Evolutionary conservation across 225 moss, liverwort and hornwort species (phyloP).

Genomic region (Ulota crispa): DNA sequence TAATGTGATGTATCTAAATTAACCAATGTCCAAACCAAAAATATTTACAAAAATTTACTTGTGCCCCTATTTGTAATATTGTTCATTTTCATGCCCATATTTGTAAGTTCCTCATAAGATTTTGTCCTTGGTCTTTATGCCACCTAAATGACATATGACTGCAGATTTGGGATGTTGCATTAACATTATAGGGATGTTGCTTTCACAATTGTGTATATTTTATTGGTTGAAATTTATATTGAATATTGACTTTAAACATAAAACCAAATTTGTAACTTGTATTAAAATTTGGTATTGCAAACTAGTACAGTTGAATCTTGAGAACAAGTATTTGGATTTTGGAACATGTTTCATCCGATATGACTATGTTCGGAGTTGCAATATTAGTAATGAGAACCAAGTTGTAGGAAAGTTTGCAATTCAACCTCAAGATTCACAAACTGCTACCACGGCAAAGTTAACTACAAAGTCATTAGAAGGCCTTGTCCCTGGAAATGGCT

Average conservation of each 20-base stretch:
- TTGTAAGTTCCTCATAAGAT: too few species aligned
- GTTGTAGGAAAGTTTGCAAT: slow-evolving; percentile 73
- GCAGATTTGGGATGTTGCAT: too few species aligned
- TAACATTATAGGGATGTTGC: too few species aligned
- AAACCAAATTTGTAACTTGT: background rate
- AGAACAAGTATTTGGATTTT: slow-evolving; percentile 51
- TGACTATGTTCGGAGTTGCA: slow-evolving; percentile 52
- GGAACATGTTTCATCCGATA: slow-evolving; percentile 60
- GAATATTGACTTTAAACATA: too few species aligned
- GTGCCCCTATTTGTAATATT: too few species aligned
- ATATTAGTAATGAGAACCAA: slow-evolving; percentile 49
- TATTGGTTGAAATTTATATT: accelerated
- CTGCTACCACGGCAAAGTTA: slow-evolving; percentile 40
- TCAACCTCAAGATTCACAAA: slow-evolving; percentile 55
- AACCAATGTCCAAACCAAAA: too few species aligned
- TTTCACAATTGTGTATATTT: too few species aligned
- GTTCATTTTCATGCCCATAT: too few species aligned
- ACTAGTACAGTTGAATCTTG: slow-evolving; percentile 51
- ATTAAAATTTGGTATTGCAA: background rate
- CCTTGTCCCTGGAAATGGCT: slow-evolving; percentile 33
- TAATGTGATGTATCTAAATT: too few species aligned
- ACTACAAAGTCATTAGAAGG: slow-evolving; percentile 47
- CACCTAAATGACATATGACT: too few species aligned
- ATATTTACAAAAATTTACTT: too few species aligned
- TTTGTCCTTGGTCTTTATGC: too few species aligned